Percentiles rank a stretch among this genome's conserved stretches.
Evolutionary conservation across 306 rosid genomes (phyloP).

Genomic region (Pueraria montana): DNA sequence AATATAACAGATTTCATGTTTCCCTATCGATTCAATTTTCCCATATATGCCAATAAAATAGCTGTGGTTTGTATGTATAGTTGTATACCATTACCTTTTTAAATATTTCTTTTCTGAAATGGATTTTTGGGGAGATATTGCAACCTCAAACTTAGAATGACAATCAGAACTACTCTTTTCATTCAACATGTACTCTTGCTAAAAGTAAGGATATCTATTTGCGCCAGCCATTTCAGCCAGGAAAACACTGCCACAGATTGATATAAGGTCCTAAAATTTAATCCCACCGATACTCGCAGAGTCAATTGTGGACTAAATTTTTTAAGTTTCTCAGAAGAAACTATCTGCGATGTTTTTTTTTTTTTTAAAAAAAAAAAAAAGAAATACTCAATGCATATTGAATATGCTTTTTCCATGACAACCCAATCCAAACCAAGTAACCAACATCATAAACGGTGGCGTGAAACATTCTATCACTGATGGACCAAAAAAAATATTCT

Average conservation of each 20-base stretch:
- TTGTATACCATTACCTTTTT: background rate
- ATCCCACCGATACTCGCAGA: background rate
- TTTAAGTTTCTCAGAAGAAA: too few species aligned
- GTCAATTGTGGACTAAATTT: too few species aligned
- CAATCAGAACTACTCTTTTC: background rate
- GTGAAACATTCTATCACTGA: background rate
- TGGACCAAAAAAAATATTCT: background rate
- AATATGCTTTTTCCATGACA: background rate
- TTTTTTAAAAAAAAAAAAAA: too few species aligned
- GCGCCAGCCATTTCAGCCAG: background rate
- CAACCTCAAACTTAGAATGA: background rate
- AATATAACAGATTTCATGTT: too few species aligned
- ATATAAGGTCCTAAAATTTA: background rate
- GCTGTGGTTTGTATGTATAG: background rate
- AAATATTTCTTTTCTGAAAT: background rate
- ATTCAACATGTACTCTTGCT: background rate
- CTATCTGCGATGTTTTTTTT: too few species aligned
- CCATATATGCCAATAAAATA: too few species aligned
- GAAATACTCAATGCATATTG: too few species aligned
- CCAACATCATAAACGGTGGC: background rate
- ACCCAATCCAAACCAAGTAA: background rate
- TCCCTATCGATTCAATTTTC: too few species aligned
- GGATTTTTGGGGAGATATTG: background rate
- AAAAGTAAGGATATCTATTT: background rate
- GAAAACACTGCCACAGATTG: background rate